Conservation (phyloP, 2,329 filamentous ascomycete species). For the Fusarium annulatum region DNA sequence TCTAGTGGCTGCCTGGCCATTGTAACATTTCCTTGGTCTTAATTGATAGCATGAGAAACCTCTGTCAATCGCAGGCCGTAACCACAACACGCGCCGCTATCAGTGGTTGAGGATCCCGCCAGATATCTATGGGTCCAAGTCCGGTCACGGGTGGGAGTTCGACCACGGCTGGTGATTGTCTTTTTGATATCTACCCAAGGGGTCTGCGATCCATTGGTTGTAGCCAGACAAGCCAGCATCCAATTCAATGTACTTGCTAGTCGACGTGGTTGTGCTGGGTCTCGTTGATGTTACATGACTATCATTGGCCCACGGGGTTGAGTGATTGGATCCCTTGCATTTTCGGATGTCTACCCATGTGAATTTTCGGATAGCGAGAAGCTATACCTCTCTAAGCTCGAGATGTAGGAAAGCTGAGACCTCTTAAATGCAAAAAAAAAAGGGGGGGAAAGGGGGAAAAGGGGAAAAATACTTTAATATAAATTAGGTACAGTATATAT, state of each 20-base stretch:
- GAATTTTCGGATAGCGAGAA: conserved; percentile 4
- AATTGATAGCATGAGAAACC: conserved; percentile 6
- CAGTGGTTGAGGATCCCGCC: conserved; percentile 27
- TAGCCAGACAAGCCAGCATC: conserved; percentile 1
- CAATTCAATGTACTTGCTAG: conserved; percentile 1
- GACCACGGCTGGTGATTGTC: neutral
- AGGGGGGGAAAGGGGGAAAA: too few species aligned
- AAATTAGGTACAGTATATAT: too few species aligned
- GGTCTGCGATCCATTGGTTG: conserved; percentile 22
- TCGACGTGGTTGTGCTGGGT: neutral
- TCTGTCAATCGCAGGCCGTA: conserved; percentile 39
- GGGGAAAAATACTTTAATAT: too few species aligned
- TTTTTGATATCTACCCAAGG: neutral
- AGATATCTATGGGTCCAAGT: neutral
- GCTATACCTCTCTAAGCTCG: neutral
- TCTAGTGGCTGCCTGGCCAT: neutral
- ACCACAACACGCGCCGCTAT: conserved; percentile 29
- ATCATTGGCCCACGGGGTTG: conserved; percentile 29
- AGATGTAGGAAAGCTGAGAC: neutral
- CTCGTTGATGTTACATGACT: conserved; percentile 2
- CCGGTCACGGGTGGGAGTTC: neutral
- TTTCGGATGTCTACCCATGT: conserved; percentile 16
- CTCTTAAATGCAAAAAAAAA: neutral
- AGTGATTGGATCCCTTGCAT: conserved; percentile 35
- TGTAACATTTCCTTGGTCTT: conserved; percentile 3